phyloP scores from a whole-genome alignment of 257 asterid genomes.

The Scutellaria minor region DNA sequence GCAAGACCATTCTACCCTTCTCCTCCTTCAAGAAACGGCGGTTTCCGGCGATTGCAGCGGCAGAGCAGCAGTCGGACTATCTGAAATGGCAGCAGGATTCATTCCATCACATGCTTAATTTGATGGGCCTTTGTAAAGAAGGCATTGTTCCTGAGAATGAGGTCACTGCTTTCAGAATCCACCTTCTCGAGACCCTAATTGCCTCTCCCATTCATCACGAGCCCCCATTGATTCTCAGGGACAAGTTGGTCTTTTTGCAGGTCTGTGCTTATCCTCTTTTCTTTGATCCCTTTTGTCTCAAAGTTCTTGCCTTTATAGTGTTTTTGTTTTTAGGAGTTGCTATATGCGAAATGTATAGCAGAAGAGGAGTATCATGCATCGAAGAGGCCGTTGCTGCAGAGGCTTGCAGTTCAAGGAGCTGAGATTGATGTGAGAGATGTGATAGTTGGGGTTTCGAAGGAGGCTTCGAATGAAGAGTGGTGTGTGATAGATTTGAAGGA shows the following conservation, averaged over 20 bases:
- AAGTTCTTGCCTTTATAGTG: neutral
- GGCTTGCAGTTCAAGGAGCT: constrained; percentile 95
- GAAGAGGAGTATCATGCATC: constrained; percentile 92
- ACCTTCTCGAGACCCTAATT: constrained; percentile 70
- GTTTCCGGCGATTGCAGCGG: constrained; percentile 76
- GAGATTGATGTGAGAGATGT: constrained; percentile 79
- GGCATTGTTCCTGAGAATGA: constrained; percentile 67
- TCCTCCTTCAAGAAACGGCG: constrained; percentile 85
- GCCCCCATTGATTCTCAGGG: constrained; percentile 65
- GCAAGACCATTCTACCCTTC: constrained; percentile 82
- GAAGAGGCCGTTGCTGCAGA: constrained; percentile 87
- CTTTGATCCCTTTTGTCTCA: neutral
- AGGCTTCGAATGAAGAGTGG: constrained; percentile 69
- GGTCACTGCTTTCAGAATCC: constrained; percentile 74
- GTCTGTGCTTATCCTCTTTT: constrained; percentile 39
- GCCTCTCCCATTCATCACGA: constrained; percentile 74
- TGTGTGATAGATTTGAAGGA: constrained; percentile 81
- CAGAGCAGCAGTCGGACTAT: constrained; percentile 92
- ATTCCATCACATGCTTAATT: constrained; percentile 81
- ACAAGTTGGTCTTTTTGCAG: constrained; percentile 91
- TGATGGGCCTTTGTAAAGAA: constrained; percentile 83
- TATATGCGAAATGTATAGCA: constrained; percentile 80
- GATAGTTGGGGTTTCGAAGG: constrained; percentile 51
- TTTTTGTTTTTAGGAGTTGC: constrained; percentile 57
- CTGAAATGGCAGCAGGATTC: constrained; percentile 99